A percentile compares a stretch with the other conserved stretches of the same genome.
Conservation (phyloP, 2,329 filamentous ascomycete genomes). For the Mycosphaerella sp. region DNA sequence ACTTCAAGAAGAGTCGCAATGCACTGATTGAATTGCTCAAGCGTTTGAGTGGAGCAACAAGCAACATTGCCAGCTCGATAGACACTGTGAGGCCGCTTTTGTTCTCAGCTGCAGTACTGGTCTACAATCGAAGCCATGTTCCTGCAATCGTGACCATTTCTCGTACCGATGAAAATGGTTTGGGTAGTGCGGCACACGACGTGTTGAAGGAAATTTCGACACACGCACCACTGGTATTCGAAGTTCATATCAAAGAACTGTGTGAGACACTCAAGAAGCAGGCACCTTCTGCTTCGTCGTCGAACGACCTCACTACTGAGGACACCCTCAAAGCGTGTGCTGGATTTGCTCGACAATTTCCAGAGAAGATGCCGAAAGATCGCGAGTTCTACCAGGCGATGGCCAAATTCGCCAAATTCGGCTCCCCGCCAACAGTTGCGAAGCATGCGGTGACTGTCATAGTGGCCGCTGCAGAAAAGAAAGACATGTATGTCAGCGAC, state of each 20-base stretch:
- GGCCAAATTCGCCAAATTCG: slow-evolving; percentile 74
- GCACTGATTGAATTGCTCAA: slow-evolving; percentile 86
- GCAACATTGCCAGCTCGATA: slow-evolving; percentile 54
- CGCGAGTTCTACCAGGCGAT: slow-evolving; percentile 75
- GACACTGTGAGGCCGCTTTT: slow-evolving; percentile 77
- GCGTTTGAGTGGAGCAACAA: slow-evolving; percentile 53
- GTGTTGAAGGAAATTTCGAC: slow-evolving; percentile 88
- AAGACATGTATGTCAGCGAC: slow-evolving; percentile 79
- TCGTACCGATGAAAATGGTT: slow-evolving; percentile 70
- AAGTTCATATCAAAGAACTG: slow-evolving; percentile 83
- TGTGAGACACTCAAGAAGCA: slow-evolving; percentile 79
- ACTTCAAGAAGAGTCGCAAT: slow-evolving; percentile 85
- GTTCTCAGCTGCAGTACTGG: slow-evolving; percentile 73
- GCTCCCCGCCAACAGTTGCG: slow-evolving; percentile 71
- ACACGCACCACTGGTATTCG: slow-evolving; percentile 81
- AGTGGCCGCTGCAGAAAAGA: slow-evolving; percentile 67
- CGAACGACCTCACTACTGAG: slow-evolving; percentile 68
- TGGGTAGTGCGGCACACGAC: slow-evolving; percentile 76
- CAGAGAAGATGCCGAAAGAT: slow-evolving; percentile 73
- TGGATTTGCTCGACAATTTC: slow-evolving; percentile 80
- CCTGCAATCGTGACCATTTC: slow-evolving; percentile 83
- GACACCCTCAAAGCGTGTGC: slow-evolving; percentile 92
- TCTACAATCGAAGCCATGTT: slow-evolving; percentile 93
- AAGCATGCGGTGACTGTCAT: slow-evolving; percentile 94
- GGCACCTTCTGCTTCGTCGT: slow-evolving; percentile 61